Conservation (phyloP, 1,284 basidiomycete species). For the Ceratobasidium papillatum region DNA sequence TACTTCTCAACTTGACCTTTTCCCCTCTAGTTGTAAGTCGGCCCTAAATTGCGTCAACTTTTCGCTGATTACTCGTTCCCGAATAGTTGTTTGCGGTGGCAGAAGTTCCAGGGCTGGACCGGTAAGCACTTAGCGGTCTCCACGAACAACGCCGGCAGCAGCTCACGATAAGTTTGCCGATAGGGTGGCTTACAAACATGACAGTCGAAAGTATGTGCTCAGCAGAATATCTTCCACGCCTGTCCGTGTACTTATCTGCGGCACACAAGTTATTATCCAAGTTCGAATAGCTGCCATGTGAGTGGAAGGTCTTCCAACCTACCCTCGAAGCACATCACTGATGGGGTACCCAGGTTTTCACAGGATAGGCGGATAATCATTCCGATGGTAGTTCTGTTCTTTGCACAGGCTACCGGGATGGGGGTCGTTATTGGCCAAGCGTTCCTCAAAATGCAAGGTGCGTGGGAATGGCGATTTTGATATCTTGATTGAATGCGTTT, state of each 20-base stretch:
- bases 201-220: conserved; percentile 35
- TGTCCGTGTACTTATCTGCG: neutral
- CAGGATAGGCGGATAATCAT: conserved; percentile 29
- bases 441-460: conserved; percentile 29
- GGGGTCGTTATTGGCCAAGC: conserved; percentile 22
- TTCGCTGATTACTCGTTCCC: conserved; percentile 2
- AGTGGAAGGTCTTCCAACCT: neutral
- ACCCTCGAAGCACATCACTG: neutral
- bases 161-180: conserved; percentile 19
- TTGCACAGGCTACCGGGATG: conserved; percentile 35
- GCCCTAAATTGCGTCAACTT: neutral
- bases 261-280: conserved; percentile 27
- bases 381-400: conserved; percentile 27
- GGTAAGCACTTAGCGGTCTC: conserved; percentile 22
- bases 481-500: neutral
- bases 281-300: conserved; percentile 40
- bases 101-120: conserved; percentile 40
- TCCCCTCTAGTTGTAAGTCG: conserved; percentile 27
- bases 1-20: conserved; percentile 5
- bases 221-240: neutral
- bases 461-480: conserved; percentile 12
- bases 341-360: conserved; percentile 23
- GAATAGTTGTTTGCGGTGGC: conserved; percentile 35
- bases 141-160: neutral
- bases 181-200: conserved; percentile 40